Evolutionary conservation across 139 green algal genomes (phyloP).

Genomic region (Chlamydomonas schloesseri): DNA sequence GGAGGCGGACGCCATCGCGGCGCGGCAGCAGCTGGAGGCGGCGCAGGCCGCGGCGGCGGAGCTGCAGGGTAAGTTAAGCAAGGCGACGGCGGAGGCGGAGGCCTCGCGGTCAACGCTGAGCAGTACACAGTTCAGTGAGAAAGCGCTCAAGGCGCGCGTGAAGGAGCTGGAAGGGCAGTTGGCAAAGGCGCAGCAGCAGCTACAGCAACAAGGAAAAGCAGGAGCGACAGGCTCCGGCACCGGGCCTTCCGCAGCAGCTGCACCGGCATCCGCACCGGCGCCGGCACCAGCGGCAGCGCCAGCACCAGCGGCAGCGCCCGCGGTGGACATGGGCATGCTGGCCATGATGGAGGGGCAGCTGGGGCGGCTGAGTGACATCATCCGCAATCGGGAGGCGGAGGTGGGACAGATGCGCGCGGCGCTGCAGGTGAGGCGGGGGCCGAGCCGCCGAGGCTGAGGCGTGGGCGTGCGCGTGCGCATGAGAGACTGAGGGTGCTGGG

Average conservation of each 20-base stretch:
- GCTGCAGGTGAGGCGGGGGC: constrained; percentile 13
- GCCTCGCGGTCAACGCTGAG: background rate
- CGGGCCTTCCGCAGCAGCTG: background rate
- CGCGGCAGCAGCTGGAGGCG: constrained; percentile 25
- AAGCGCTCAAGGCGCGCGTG: constrained; percentile 37
- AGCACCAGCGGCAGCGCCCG: background rate
- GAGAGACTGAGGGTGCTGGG: too few relatives aligned
- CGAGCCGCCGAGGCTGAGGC: too few relatives aligned
- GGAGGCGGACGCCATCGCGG: background rate
- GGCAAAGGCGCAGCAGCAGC: constrained; percentile 26
- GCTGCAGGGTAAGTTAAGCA: constrained; percentile 24
- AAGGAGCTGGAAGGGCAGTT: constrained; percentile 34
- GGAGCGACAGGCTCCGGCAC: too few relatives aligned
- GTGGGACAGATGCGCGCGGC: constrained; percentile 31
- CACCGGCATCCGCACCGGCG: background rate
- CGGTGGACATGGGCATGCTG: constrained; percentile 43
- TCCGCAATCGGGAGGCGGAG: constrained; percentile 33
- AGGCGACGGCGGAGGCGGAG: constrained; percentile 11
- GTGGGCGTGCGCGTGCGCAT: too few relatives aligned
- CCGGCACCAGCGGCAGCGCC: background rate
- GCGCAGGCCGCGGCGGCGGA: background rate
- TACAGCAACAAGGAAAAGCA: constrained; percentile 6
- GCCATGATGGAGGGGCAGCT: constrained; percentile 53
- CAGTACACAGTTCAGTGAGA: constrained; percentile 27
- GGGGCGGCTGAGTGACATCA: constrained; percentile 42